Evolutionary conservation across 306 rosid genomes (phyloP).

Genomic region (Senna siamea): DNA sequence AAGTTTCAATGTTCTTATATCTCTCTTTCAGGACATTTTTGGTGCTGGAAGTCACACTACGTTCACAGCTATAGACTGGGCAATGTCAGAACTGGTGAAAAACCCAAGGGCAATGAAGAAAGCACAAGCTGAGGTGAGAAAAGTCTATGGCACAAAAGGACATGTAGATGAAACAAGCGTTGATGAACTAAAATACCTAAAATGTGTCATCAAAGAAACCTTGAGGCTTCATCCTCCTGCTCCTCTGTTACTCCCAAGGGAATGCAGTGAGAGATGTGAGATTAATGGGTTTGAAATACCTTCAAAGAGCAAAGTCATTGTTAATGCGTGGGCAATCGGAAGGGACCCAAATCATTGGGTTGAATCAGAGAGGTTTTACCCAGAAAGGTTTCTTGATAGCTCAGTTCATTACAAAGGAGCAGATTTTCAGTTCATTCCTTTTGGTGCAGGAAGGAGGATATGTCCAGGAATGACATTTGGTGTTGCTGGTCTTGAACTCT

Average conservation of each 20-base stretch:
- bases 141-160: constrained; percentile 33
- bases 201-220: constrained; percentile 40
- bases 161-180: constrained; percentile 30
- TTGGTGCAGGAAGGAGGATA: constrained; percentile 44
- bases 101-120: constrained; percentile 43
- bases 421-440: constrained; percentile 43
- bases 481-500: constrained; percentile 28
- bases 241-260: constrained; percentile 49
- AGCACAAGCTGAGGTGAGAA: constrained; percentile 50
- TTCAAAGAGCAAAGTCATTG: constrained; percentile 33
- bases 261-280: constrained; percentile 41
- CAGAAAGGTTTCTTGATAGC: constrained; percentile 41
- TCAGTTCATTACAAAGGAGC: constrained; percentile 34
- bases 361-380: constrained; percentile 37
- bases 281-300: constrained; percentile 42
- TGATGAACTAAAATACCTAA: constrained; percentile 37
- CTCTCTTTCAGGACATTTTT: constrained; percentile 47
- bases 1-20: too few species aligned
- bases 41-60: constrained; percentile 51
- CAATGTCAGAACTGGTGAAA: constrained; percentile 52
- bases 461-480: constrained; percentile 39
- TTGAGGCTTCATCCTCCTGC: constrained; percentile 40
- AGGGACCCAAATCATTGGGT: constrained; percentile 42
- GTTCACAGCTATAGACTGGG: constrained; percentile 43
- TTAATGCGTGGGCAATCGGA: constrained; percentile 48